Evolutionary conservation across 2,329 filamentous ascomycete genomes (phyloP).

Genomic region (Aspergillus sergii): DNA sequence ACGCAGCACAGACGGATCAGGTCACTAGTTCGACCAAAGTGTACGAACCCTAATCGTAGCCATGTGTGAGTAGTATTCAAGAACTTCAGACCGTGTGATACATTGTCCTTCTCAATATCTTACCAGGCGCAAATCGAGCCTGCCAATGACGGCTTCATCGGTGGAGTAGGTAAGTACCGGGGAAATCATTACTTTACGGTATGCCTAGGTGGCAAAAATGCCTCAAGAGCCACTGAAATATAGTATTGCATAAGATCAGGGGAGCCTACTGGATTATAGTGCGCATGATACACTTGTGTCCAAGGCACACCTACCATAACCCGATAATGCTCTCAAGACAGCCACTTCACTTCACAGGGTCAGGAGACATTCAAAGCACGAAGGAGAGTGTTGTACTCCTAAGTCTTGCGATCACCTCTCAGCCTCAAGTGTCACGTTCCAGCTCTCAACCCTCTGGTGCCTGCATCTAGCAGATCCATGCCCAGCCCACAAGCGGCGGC

Average conservation of each 20-base stretch:
- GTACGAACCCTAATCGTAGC: no score
- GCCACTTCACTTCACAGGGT: neutral
- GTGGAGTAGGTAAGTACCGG: no score
- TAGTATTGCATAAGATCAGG: neutral
- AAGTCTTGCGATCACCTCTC: neutral
- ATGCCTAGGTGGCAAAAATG: no score
- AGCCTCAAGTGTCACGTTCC: neutral
- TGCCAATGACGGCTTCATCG: neutral
- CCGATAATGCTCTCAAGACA: fast-evolving
- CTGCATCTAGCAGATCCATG: neutral
- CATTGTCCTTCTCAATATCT: neutral
- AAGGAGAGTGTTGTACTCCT: neutral
- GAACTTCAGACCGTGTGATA: neutral
- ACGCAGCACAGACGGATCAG: neutral
- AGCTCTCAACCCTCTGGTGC: no score
- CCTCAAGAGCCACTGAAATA: neutral
- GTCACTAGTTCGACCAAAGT: neutral
- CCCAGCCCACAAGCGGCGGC: neutral
- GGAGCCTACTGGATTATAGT: neutral
- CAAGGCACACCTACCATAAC: neutral
- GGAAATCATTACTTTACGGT: neutral
- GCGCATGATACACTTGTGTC: neutral
- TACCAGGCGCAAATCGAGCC: neutral
- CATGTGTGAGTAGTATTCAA: no score
- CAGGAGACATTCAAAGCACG: neutral